These are phyloP conservation scores for Tuber microsphaerosporum DNA, from an alignment of 495 filamentous ascomycete genomes.

Conservation along the genomic window DNA sequence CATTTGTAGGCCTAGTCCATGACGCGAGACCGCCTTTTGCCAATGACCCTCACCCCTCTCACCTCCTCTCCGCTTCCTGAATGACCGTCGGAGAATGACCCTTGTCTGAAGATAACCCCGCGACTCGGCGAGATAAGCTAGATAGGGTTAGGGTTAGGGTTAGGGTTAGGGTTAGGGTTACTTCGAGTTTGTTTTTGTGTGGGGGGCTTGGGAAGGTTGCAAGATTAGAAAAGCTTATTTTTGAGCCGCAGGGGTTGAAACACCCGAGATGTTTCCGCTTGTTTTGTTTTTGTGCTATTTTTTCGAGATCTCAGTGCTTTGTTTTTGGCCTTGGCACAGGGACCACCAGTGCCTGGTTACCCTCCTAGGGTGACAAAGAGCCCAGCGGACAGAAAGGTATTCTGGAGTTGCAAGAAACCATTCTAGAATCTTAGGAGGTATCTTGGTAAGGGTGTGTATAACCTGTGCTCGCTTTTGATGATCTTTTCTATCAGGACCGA, in stretches of 20 bases:
- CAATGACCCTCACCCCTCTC: neutral
- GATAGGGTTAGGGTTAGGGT: neutral
- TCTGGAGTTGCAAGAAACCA: neutral
- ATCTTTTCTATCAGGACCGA: neutral
- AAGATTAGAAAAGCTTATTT: slow-evolving; percentile 30
- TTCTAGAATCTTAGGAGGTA: neutral
- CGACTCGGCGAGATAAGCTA: neutral
- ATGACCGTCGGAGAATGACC: neutral
- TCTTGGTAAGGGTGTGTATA: neutral
- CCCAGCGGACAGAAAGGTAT: neutral
- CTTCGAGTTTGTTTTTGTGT: neutral
- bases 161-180: slow-evolving; percentile 4
- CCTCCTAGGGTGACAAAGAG: neutral
- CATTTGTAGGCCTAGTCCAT: neutral
- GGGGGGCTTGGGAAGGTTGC: neutral
- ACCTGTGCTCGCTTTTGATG: neutral
- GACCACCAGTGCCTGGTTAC: neutral
- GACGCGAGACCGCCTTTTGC: neutral
- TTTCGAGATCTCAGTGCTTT: neutral
- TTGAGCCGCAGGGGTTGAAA: slow-evolving; percentile 34
- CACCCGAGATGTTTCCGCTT: neutral
- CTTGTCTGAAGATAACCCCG: neutral
- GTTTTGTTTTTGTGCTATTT: neutral
- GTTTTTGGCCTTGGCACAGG: neutral
- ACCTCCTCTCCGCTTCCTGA: neutral